phyloP scores from a whole-genome alignment of 1,284 basidiomycete genomes.

The Cryptococcus sp. region DNA sequence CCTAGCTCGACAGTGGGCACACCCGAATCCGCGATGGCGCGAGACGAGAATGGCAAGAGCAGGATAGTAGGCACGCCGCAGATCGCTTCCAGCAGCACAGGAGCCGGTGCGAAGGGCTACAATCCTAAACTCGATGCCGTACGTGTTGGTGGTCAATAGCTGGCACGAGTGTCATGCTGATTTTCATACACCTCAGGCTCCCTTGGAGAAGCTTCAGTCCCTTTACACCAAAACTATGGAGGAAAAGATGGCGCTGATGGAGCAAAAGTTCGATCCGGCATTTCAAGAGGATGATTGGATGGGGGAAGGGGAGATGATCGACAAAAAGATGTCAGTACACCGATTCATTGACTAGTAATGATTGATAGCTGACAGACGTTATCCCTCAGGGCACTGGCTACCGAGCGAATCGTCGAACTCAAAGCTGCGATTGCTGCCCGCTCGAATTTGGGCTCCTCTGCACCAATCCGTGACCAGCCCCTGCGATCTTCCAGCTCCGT shows the following conservation, averaged over 20 bases:
- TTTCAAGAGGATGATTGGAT: slow-evolving; percentile 3
- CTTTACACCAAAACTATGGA: slow-evolving; percentile 37
- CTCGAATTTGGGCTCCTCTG: slow-evolving; percentile 1
- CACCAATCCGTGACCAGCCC: neutral
- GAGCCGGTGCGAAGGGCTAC: neutral
- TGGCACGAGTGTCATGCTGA: neutral
- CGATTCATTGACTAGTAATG: neutral
- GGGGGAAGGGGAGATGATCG: slow-evolving; percentile 10
- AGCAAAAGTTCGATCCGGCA: slow-evolving; percentile 9
- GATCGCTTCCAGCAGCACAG: neutral
- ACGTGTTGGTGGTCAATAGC: neutral
- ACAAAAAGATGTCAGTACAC: slow-evolving; percentile 16
- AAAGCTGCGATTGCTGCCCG: slow-evolving; percentile 34
- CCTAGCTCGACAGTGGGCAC: slow-evolving; percentile 12
- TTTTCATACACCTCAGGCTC: slow-evolving; percentile 14
- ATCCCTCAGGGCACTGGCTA: slow-evolving; percentile 23
- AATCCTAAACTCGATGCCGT: slow-evolving; percentile 16
- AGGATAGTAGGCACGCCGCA: neutral
- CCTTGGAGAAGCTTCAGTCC: slow-evolving; percentile 32
- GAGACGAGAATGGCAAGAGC: slow-evolving; percentile 8
- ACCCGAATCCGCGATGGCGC: slow-evolving; percentile 1
- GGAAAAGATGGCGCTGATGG: slow-evolving; percentile 12
- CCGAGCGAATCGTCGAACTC: slow-evolving; percentile 41
- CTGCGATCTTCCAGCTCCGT: slow-evolving; percentile 13
- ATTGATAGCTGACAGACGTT: neutral